Conservation (phyloP, 305 asterid species). For the Fraxinus albicans region DNA sequence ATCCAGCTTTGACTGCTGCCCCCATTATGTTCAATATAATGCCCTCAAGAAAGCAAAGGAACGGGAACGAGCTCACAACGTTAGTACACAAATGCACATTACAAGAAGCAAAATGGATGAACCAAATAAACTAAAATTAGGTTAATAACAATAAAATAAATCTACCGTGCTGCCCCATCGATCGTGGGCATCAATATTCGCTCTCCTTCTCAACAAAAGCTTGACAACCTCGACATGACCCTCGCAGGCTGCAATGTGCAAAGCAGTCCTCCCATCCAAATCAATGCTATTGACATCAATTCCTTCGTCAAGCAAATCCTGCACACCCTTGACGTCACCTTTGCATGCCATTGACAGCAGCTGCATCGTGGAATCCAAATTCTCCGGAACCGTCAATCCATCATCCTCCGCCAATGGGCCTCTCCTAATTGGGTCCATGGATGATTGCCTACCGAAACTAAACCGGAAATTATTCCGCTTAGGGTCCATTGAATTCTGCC, state of each 20-base stretch:
- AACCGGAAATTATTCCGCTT: conserved; percentile 70
- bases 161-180: conserved; percentile 99
- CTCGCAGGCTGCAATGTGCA: conserved; percentile 91
- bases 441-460: conserved; percentile 91
- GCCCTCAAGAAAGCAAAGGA: not conserved
- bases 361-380: conserved; percentile 90
- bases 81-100: not conserved
- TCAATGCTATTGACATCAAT: conserved; percentile 88
- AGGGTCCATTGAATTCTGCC: conserved; percentile 86
- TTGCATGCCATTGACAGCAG: conserved; percentile 71
- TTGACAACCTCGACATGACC: conserved; percentile 75
- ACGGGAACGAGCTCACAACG: not conserved
- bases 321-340: conserved; percentile 75
- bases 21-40: not conserved
- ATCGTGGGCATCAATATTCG: conserved; percentile 91
- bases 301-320: conserved; percentile 78
- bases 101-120: conserved; percentile 7
- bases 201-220: conserved; percentile 68
- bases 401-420: conserved; percentile 36
- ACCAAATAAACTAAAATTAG: not conserved
- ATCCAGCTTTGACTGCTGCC: not conserved
- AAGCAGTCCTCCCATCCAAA: conserved; percentile 93
- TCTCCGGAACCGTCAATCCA: conserved; percentile 66
- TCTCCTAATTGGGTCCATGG: conserved; percentile 83
- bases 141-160: not conserved